Conservation (phyloP, 2,329 filamentous ascomycete genomes). For the Colletotrichum liaoningense region DNA sequence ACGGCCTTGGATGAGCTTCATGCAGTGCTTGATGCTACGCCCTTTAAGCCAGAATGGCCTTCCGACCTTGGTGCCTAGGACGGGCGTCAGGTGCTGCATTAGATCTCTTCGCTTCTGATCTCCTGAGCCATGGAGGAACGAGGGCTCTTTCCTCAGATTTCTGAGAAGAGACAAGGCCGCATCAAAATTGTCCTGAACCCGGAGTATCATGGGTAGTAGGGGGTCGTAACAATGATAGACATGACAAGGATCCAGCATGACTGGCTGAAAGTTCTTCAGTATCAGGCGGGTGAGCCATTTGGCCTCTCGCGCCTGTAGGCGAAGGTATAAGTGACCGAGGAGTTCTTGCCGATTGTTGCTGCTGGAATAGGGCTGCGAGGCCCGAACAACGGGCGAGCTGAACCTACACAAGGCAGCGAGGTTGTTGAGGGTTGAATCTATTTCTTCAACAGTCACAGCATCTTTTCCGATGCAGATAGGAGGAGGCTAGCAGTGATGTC, state of each 20-base stretch:
- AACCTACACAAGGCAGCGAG: conserved; percentile 77
- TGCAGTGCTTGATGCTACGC: conserved; percentile 79
- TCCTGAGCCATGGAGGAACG: conserved; percentile 38
- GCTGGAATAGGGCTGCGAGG: conserved; percentile 42
- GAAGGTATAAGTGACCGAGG: conserved; percentile 68
- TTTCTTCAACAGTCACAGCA: conserved; percentile 75
- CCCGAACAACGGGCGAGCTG: conserved; percentile 73
- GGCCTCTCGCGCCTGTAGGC: conserved; percentile 74
- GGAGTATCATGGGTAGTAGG: conserved; percentile 75
- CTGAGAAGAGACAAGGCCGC: conserved; percentile 68
- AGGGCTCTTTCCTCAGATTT: conserved; percentile 41
- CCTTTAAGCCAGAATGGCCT: conserved; percentile 74
- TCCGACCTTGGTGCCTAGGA: conserved; percentile 72
- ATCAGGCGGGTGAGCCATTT: conserved; percentile 91
- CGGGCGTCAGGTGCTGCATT: conserved; percentile 59
- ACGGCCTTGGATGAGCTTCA: conserved; percentile 69
- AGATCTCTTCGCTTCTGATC: conserved; percentile 37
- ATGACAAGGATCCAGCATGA: conserved; percentile 67
- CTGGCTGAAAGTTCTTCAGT: conserved; percentile 79
- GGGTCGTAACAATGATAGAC: conserved; percentile 74
- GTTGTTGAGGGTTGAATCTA: conserved; percentile 73
- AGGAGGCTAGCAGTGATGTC: conserved; percentile 55
- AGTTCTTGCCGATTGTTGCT: conserved; percentile 50
- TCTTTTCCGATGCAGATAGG: conserved; percentile 45
- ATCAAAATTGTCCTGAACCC: conserved; percentile 76